A percentile compares a stretch with the other conserved stretches of the same genome.
phyloP scores from a whole-genome alignment of 495 filamentous ascomycete genomes.

The Aspergillus avenaceus region DNA sequence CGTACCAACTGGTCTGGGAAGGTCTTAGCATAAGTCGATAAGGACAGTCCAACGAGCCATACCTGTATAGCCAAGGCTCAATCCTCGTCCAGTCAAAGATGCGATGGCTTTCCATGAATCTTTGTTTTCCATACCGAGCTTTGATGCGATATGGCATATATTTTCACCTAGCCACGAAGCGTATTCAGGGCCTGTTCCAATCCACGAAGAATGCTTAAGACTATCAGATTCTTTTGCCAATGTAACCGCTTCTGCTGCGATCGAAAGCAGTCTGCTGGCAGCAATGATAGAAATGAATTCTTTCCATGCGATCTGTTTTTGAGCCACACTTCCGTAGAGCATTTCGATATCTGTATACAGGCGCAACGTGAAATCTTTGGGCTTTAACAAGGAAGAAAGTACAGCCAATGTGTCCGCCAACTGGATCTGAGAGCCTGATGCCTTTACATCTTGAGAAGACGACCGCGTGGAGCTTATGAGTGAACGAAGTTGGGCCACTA shows the following conservation, averaged over 20 bases:
- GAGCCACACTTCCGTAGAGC: slow-evolving; percentile 26
- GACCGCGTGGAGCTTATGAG: slow-evolving; percentile 34
- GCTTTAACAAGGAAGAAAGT: slow-evolving; percentile 52
- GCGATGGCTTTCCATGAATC: slow-evolving; percentile 50
- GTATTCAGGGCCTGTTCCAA: slow-evolving; percentile 62
- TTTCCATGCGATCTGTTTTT: slow-evolving; percentile 57
- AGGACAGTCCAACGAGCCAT: slow-evolving; percentile 15
- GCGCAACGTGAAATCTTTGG: slow-evolving; percentile 45
- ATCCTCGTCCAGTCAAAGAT: slow-evolving; percentile 57
- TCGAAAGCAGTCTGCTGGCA: slow-evolving; percentile 65
- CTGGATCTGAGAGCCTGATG: slow-evolving; percentile 23
- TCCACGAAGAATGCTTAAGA: slow-evolving; percentile 48
- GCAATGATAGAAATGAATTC: slow-evolving; percentile 63
- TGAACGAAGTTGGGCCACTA: slow-evolving; percentile 58
- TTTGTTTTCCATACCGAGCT: slow-evolving; percentile 32
- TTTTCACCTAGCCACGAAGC: slow-evolving; percentile 73
- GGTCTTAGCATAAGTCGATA: slow-evolving; percentile 20
- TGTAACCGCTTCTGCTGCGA: slow-evolving; percentile 71
- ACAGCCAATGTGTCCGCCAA: slow-evolving; percentile 41
- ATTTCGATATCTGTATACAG: slow-evolving; percentile 48
- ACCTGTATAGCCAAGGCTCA: slow-evolving; percentile 76
- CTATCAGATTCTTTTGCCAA: slow-evolving; percentile 33
- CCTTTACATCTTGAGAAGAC: slow-evolving; percentile 22
- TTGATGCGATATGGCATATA: slow-evolving; percentile 48
- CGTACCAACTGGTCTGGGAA: slow-evolving; percentile 53